These are phyloP conservation scores for Pleurotus cornucopiae DNA, from an alignment of 768 basidiomycete species.

Conservation along the genomic window DNA sequence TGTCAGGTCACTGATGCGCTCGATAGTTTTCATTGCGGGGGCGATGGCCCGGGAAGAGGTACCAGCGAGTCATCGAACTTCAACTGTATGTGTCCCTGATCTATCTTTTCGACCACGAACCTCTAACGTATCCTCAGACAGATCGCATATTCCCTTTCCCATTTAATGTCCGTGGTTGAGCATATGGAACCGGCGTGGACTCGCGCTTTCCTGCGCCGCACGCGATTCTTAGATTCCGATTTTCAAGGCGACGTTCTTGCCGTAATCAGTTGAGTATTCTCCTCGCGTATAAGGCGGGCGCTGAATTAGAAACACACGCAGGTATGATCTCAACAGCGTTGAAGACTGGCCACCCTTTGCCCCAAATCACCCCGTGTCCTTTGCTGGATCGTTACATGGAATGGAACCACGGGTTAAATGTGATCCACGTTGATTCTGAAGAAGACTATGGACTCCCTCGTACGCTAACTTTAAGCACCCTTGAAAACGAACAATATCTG, in stretches of 20 bases:
- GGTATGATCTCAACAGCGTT: constrained; percentile 77
- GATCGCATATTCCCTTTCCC: constrained; percentile 63
- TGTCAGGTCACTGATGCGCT: neutral
- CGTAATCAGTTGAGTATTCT: constrained; percentile 58
- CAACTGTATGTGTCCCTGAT: constrained; percentile 57
- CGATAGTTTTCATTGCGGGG: constrained; percentile 70
- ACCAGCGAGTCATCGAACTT: constrained; percentile 62
- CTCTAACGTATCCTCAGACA: constrained; percentile 39
- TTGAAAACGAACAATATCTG: constrained; percentile 78
- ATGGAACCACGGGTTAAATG: constrained; percentile 54
- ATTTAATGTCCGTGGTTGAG: constrained; percentile 69
- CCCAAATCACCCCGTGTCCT: constrained; percentile 84
- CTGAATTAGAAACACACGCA: constrained; percentile 19
- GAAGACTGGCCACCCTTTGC: constrained; percentile 68
- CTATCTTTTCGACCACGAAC: neutral
- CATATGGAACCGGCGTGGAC: constrained; percentile 77
- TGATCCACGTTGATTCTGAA: constrained; percentile 67
- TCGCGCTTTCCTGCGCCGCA: constrained; percentile 68
- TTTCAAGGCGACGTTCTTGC: constrained; percentile 86
- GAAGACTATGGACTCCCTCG: constrained; percentile 73
- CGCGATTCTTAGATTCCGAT: constrained; percentile 69
- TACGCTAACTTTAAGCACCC: constrained; percentile 64
- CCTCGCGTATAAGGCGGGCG: neutral
- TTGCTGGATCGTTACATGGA: constrained; percentile 45
- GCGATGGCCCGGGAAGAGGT: constrained; percentile 76